These are phyloP conservation scores for Candolleomyces efflorescens DNA, from an alignment of 768 basidiomycete species.

Conservation along the genomic window DNA sequence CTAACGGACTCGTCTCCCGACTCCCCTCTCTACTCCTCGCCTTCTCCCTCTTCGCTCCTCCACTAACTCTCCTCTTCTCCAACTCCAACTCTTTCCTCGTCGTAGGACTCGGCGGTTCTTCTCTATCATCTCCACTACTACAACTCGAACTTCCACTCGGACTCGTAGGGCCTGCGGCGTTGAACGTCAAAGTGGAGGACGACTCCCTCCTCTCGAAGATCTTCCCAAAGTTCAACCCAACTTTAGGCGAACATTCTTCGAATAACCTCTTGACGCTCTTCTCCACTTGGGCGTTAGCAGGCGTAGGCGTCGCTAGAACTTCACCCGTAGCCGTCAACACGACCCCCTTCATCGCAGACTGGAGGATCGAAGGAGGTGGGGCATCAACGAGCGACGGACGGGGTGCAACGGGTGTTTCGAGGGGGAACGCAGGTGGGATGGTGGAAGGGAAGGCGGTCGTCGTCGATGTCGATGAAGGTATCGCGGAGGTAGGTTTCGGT, in stretches of 20 bases:
- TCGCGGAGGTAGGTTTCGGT: no score
- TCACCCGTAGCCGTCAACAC: slow-evolving; percentile 78
- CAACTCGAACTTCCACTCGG: slow-evolving; percentile 18
- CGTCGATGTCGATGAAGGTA: slow-evolving; percentile 15
- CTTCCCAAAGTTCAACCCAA: slow-evolving; percentile 71
- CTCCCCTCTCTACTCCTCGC: slow-evolving; percentile 2
- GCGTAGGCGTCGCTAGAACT: slow-evolving; percentile 64
- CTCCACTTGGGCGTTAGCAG: slow-evolving; percentile 27
- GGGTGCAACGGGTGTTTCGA: slow-evolving; percentile 50
- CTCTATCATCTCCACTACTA: slow-evolving; percentile 23
- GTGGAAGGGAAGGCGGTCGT: slow-evolving; percentile 20
- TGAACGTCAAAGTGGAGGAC: no score
- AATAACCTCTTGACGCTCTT: slow-evolving; percentile 58
- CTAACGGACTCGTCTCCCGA: no score
- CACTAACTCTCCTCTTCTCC: slow-evolving; percentile 14
- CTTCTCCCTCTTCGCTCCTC: slow-evolving; percentile 4
- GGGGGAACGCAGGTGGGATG: slow-evolving; percentile 8
- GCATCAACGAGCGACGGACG: slow-evolving; percentile 31
- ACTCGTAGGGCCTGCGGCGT: not conserved
- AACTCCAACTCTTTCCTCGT: slow-evolving; percentile 39
- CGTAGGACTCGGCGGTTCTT: slow-evolving; percentile 44
- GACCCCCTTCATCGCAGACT: slow-evolving; percentile 71
- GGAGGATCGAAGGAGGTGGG: slow-evolving; percentile 17
- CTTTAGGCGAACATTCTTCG: slow-evolving; percentile 55
- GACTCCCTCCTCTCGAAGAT: slow-evolving; percentile 50